Conservation (phyloP, 2,329 filamentous ascomycete genomes). For the Chlorencoelia australis region DNA sequence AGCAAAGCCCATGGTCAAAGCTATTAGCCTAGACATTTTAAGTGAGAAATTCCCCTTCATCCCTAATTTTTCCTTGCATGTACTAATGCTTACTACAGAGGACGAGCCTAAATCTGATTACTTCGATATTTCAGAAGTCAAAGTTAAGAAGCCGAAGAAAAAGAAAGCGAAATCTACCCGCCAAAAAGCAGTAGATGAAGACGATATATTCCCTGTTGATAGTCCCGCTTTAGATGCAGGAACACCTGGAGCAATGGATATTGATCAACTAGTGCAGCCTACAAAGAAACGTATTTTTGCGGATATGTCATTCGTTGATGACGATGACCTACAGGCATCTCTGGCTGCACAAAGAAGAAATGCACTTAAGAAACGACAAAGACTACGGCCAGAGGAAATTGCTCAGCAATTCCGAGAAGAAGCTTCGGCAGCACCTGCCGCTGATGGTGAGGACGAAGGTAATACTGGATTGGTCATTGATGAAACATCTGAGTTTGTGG, state of each 20-base stretch:
- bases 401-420: constrained; percentile 68
- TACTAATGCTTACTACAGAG: constrained; percentile 35
- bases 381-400: constrained; percentile 74
- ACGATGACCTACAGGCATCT: constrained; percentile 83
- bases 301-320: constrained; percentile 68
- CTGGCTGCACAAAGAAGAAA: constrained; percentile 73
- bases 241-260: constrained; percentile 55
- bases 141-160: constrained; percentile 90
- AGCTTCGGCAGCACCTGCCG: constrained; percentile 39
- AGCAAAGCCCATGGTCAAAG: constrained; percentile 54
- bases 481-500: constrained; percentile 90
- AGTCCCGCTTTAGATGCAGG: constrained; percentile 22
- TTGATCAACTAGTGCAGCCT: constrained; percentile 48
- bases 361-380: constrained; percentile 87
- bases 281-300: constrained; percentile 55
- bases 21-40: constrained; percentile 67
- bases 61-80: constrained; percentile 13
- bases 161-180: constrained; percentile 74
- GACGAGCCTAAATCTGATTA: constrained; percentile 75
- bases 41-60: constrained; percentile 29
- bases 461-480: constrained; percentile 74
- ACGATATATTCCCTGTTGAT: constrained; percentile 42
- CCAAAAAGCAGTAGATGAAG: constrained; percentile 55
- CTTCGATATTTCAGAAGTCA: constrained; percentile 74
- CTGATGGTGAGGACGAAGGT: constrained; percentile 45